phyloP scores from a whole-genome alignment of 2,329 filamentous ascomycete species.

The Trichoderma koningiopsis region DNA sequence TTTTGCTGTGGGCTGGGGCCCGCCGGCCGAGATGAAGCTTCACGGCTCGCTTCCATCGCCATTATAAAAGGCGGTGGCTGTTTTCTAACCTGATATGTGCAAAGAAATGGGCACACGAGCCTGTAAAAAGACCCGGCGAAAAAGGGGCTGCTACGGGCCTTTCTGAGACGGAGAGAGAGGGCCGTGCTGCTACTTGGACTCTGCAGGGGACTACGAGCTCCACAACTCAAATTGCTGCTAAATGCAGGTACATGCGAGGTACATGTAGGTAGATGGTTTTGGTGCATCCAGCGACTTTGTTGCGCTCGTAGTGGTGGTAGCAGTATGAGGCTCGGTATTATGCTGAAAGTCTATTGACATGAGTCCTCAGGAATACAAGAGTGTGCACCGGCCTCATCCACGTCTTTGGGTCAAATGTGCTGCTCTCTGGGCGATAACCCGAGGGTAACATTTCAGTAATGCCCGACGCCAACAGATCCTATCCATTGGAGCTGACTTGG shows the following conservation, averaged over 20 bases:
- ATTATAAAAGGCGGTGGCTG: conserved; percentile 5
- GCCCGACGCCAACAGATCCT: background rate
- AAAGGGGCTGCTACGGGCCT: conserved; percentile 2
- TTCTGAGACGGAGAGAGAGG: background rate
- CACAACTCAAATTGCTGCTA: background rate
- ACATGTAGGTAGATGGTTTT: background rate
- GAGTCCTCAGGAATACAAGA: background rate
- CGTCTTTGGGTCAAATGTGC: background rate
- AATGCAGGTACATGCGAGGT: background rate
- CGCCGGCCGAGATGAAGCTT: background rate
- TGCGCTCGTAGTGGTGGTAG: background rate
- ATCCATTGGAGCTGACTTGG: background rate
- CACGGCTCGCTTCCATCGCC: background rate
- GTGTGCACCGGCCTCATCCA: background rate
- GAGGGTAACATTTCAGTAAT: background rate
- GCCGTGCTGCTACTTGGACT: background rate
- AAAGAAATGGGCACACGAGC: background rate
- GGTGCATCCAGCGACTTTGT: background rate
- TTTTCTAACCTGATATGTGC: background rate
- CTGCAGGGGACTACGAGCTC: background rate
- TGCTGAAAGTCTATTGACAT: background rate
- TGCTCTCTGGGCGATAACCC: background rate
- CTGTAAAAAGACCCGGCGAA: background rate
- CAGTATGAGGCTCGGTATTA: background rate
- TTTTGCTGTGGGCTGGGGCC: conserved; percentile 2